A percentile compares a stretch with the other conserved stretches of the same genome.
phyloP scores from a whole-genome alignment of 129 eudicot genomes.

The Dittrichia graveolens region DNA sequence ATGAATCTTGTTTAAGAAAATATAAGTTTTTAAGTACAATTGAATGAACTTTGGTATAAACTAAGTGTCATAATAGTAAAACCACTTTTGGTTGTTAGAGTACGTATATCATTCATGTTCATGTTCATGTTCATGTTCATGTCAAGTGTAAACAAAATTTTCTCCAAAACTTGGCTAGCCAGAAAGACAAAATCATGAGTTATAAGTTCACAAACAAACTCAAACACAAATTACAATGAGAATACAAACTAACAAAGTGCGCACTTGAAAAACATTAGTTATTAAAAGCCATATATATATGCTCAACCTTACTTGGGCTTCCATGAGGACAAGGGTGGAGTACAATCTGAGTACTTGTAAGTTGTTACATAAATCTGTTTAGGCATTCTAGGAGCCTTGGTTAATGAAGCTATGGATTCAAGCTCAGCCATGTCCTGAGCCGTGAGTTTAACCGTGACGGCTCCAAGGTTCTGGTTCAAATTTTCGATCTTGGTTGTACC shows the following conservation, averaged over 20 bases:
- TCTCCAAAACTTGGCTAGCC: too few relatives aligned
- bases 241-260: neutral
- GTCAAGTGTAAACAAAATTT: too few relatives aligned
- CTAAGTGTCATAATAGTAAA: too few relatives aligned
- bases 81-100: too few relatives aligned
- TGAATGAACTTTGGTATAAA: too few relatives aligned
- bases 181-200: too few relatives aligned
- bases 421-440: conserved; percentile 47
- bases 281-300: conserved; percentile 15
- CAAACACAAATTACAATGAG: neutral
- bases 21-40: too few relatives aligned
- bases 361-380: conserved; percentile 29
- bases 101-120: too few relatives aligned
- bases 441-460: conserved; percentile 41
- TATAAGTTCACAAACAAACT: too few relatives aligned
- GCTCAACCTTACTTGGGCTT: conserved; percentile 3
- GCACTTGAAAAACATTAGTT: conserved; percentile 8
- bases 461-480: conserved; percentile 45
- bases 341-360: conserved; percentile 29
- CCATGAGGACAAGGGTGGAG: conserved; percentile 37
- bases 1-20: too few relatives aligned
- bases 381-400: conserved; percentile 35
- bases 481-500: conserved; percentile 53
- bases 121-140: too few relatives aligned
- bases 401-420: conserved; percentile 38